Evolutionary conservation across 2,329 filamentous ascomycete species (phyloP), one percentile per base, ranked within the genome.

Genomic region (Aspergillus tubingensis): DNA sequence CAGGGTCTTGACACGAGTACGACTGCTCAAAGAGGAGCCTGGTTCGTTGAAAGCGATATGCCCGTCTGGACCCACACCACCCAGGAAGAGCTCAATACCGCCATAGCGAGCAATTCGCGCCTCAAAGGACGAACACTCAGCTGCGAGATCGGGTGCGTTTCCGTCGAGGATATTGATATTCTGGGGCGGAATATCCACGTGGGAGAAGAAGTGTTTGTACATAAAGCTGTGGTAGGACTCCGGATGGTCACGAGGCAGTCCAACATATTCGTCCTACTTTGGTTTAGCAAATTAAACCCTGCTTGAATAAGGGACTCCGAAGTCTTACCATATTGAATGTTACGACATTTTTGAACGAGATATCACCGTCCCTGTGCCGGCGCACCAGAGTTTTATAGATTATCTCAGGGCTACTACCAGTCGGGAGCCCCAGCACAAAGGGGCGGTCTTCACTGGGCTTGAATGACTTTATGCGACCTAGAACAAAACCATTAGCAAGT

Each of bases 41-140:
- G 91, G 91, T 77, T 96, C 91, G 77, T 96, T 96, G 84, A 96
- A 96, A 52, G 91, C 91, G 65, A 96, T 91, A 76, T 96, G 91
- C 5, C 91, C 91, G 72, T 96, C 91, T 58, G 91, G 89, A 30
- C 91, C 91, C 58, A 96, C 92, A 44, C 91, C 91, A 15, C 90
- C 91, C 4, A 96, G 84, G 78, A 95, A 96, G 25, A 95, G 84
- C 74, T 95, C 91, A 65, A 96, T 95, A 54, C 91, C 91, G 53
- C 91, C 91, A 30, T 81, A 85, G 43, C 82, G 80, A 72, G 86
- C 86, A 77, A 96, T 95, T 71, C 89, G 87, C 57, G 87, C 86
- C 77, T 96, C 91, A 72, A 94, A 96, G 49, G 86, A 85, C 49
- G 89, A 85, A 72, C 91, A 94, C 77, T 95, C 91, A 43, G 86